A percentile compares a stretch with the other conserved stretches of the same genome.
Evolutionary conservation across 2,329 filamentous ascomycete species (phyloP).

Genomic region (Alternaria arborescens): DNA sequence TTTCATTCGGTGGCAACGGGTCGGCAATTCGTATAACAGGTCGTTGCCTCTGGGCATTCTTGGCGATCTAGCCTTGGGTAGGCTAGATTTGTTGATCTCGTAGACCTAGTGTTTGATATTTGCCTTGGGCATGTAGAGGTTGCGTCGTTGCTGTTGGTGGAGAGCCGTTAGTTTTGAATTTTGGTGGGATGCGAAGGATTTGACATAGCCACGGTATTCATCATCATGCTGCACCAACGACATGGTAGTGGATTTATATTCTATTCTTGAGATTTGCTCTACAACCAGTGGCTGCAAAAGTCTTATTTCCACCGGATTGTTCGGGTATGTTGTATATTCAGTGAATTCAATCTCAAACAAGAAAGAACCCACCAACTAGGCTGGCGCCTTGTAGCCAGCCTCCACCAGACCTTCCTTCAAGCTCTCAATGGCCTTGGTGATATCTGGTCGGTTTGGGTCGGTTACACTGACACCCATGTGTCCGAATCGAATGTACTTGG

Average conservation of each 20-base stretch:
- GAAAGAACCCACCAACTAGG: conserved; percentile 2
- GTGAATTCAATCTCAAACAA: background rate
- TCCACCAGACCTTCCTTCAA: conserved; percentile 78
- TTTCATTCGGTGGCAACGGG: conserved; percentile 8
- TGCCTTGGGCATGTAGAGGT: conserved; percentile 1
- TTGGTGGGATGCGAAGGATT: conserved; percentile 2
- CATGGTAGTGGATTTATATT: background rate
- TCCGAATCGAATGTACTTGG: conserved; percentile 93
- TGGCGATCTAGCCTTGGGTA: conserved; percentile 10
- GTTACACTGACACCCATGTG: conserved; percentile 97
- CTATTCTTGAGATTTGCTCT: conserved; percentile 13
- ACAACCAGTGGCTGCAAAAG: background rate
- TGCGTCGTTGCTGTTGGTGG: conserved; percentile 4
- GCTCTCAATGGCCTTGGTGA: conserved; percentile 83
- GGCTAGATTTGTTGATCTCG: background rate
- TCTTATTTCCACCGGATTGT: background rate
- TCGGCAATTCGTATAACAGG: conserved; percentile 12
- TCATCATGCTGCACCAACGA: conserved; percentile 8
- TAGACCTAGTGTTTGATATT: background rate
- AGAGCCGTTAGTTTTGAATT: background rate
- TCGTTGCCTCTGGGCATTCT: conserved; percentile 10
- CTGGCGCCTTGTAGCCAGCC: conserved; percentile 66
- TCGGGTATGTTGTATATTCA: background rate
- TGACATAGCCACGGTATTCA: conserved; percentile 18
- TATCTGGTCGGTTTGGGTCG: conserved; percentile 79